Conservation (phyloP, 1,139 yeast genomes). For the Torulaspora globosa region DNA sequence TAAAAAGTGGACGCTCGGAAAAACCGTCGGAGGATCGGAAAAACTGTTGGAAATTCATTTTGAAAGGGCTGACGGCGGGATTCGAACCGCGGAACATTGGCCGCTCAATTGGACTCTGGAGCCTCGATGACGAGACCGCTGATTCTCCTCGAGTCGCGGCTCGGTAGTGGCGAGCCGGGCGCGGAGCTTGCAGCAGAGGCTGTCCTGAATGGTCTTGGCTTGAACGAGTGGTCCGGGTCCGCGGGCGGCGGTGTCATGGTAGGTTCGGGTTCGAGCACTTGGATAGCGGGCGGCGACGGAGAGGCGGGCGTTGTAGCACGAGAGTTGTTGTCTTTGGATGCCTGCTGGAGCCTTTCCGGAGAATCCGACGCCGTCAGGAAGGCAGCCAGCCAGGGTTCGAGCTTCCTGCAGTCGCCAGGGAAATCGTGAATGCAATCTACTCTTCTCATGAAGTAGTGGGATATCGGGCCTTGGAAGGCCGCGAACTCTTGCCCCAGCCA, state of each 20-base stretch:
- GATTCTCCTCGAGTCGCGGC: slow-evolving; percentile 15
- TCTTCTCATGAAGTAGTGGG: slow-evolving; percentile 20
- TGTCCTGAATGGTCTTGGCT: slow-evolving; percentile 26
- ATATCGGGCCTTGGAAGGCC: slow-evolving; percentile 17
- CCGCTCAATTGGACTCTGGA: too few relatives aligned
- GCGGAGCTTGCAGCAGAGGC: slow-evolving; percentile 18
- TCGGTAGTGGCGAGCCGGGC: slow-evolving; percentile 37
- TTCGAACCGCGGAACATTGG: too few relatives aligned
- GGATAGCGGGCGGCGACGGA: slow-evolving; percentile 1
- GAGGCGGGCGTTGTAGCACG: not conserved
- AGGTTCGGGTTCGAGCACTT: not conserved
- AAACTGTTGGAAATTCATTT: not conserved
- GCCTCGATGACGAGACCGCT: slow-evolving; percentile 10
- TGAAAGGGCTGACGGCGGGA: not conserved
- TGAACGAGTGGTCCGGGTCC: slow-evolving; percentile 14
- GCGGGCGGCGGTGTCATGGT: slow-evolving; percentile 2
- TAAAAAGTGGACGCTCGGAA: slow-evolving; percentile 1
- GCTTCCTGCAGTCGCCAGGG: not conserved
- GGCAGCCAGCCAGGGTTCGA: slow-evolving; percentile 3
- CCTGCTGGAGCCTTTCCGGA: not conserved
- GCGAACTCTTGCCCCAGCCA: slow-evolving; percentile 6
- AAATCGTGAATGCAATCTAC: slow-evolving; percentile 1
- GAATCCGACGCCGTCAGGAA: not conserved
- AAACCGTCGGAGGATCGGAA: slow-evolving; percentile 4
- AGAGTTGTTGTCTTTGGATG: not conserved